Evolutionary conservation across 192 early-diverging fungal genomes (phyloP), one percentile per base, ranked within the genome.

Genomic region (Coemansia sp.): DNA sequence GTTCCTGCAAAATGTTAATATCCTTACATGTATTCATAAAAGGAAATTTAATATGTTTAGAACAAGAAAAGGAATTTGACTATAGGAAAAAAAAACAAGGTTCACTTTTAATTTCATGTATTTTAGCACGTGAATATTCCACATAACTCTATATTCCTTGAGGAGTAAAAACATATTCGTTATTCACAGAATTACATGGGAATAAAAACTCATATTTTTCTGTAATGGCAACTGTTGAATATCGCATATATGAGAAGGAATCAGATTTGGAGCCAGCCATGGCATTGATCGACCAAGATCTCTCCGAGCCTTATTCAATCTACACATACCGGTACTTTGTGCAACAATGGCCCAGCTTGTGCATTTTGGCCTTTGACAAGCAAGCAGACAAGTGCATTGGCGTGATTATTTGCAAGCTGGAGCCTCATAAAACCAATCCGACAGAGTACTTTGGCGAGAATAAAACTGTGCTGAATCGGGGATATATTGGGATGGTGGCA

Each of bases 291-390:
- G 92, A 95, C 51, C 85, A 86, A n/a, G 94, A 96, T 60, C 83
- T 98, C 11, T 95, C 94, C 3, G 96, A 98, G 58, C 94, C 96
- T 2, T 98, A 98, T 65, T 90, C 94, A 7, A 87, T 98, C 40
- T 98, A 94, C 67, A 97, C 96, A 1, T 98, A 97, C 72, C 87
- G 96, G 30, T 98, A 92, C 63, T 98, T 98, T 61, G 82, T 98
- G 4, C 87, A 91, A 50, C 88, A 88, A 36, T 94, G 91, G 92
- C 94, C 94, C 6, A 68, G 88, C 26, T 88, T 94, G 6, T 94
- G 89, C 44, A 88, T 93, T 50, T 76, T 95, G 1, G 84, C 85
- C 38, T 84, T 85, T 58, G 53, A 85, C 59, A 55, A 46, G 7
- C 41, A 63, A 5, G 19, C 23, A 11, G 64, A 75, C 9, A 58